Percentiles rank a stretch among this genome's conserved stretches.
phyloP scores from a whole-genome alignment of 2,329 filamentous ascomycete species.

The Scleromitrula shiraiana region DNA sequence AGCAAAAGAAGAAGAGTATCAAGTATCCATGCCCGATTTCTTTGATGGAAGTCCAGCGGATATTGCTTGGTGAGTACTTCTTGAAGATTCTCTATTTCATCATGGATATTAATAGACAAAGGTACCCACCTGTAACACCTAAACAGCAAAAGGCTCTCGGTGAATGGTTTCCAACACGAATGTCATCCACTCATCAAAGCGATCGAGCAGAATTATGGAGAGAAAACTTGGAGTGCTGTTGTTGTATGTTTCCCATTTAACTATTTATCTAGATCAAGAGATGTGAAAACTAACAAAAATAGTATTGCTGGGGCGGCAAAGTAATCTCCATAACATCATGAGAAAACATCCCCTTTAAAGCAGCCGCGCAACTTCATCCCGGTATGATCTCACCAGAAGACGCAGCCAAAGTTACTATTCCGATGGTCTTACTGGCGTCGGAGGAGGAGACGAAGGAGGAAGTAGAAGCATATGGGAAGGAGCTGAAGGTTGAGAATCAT shows the following conservation, averaged over 20 bases:
- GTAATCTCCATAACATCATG: conserved; percentile 18
- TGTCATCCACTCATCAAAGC: conserved; percentile 33
- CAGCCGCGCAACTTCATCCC: conserved; percentile 44
- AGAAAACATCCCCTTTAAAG: conserved; percentile 37
- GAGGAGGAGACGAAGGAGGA: conserved; percentile 7
- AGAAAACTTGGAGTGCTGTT: conserved; percentile 37
- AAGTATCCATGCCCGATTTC: conserved; percentile 86
- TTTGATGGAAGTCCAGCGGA: conserved; percentile 55
- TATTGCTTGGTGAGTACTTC: conserved; percentile 39
- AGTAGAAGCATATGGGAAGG: conserved; percentile 22
- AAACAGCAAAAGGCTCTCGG: conserved; percentile 8
- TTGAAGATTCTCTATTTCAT: neutral
- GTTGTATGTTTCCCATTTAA: conserved; percentile 5
- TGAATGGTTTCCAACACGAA: conserved; percentile 14
- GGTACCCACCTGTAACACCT: conserved; percentile 14
- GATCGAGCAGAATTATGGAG: conserved; percentile 41
- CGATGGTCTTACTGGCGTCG: conserved; percentile 56
- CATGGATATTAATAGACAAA: neutral
- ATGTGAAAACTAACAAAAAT: neutral
- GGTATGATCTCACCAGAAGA: conserved; percentile 56
- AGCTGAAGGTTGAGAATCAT: conserved; percentile 33
- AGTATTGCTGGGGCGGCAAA: conserved; percentile 26
- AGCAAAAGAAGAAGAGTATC: conserved; percentile 47
- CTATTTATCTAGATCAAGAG: neutral
- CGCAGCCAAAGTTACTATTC: conserved; percentile 50